A percentile compares a stretch with the other conserved stretches of the same genome.
These are phyloP conservation scores for Bipolaris zeicola DNA, from an alignment of 2,329 filamentous ascomycete species.

Conservation along the genomic window DNA sequence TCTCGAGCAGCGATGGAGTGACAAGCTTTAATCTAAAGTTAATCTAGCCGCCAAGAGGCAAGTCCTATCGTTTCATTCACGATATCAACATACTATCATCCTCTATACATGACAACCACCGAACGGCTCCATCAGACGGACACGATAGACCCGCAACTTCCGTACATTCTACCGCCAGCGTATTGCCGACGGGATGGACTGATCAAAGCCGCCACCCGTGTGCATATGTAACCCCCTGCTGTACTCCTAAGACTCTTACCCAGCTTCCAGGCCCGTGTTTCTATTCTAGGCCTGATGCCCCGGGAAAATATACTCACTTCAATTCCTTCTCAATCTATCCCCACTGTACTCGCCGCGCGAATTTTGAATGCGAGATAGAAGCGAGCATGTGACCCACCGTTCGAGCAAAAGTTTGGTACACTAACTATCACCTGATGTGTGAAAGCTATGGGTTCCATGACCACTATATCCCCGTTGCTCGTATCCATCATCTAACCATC, in stretches of 20 bases:
- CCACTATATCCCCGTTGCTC: not conserved
- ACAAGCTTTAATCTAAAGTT: conserved; percentile 51
- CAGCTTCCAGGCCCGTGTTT: conserved; percentile 28
- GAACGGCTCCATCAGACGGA: conserved; percentile 18
- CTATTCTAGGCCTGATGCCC: conserved; percentile 41
- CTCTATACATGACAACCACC: conserved; percentile 24
- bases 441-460: conserved; percentile 6
- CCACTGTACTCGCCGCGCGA: conserved; percentile 26
- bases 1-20: conserved; percentile 30
- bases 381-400: conserved; percentile 19
- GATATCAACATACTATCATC: conserved; percentile 12
- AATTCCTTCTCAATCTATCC: conserved; percentile 39
- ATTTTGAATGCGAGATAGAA: conserved; percentile 16
- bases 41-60: conserved; percentile 46
- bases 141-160: conserved; percentile 34
- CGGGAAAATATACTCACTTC: conserved; percentile 36
- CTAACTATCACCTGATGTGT: conserved; percentile 18
- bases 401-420: conserved; percentile 10
- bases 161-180: conserved; percentile 26
- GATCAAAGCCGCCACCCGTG: conserved; percentile 29
- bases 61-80: conserved; percentile 20
- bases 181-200: conserved; percentile 34
- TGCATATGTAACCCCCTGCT: conserved; percentile 21
- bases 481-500: conserved; percentile 10
- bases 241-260: conserved; percentile 13